Evolutionary conservation across 106 monocot species (phyloP).

Genomic region (Cymbidium sinense): DNA sequence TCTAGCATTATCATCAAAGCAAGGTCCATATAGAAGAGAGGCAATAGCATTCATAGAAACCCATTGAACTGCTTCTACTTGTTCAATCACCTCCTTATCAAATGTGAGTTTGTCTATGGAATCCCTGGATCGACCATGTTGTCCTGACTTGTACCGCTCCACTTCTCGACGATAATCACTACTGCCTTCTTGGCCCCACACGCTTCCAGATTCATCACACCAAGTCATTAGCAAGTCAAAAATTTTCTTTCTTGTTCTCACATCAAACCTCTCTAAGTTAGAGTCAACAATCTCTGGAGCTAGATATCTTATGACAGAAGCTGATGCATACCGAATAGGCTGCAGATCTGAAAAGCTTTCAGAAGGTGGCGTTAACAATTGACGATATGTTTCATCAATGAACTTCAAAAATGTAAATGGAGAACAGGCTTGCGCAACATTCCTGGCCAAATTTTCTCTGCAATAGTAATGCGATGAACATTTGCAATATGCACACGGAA

Average conservation of each 20-base stretch:
- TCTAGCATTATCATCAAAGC: constrained; percentile 97
- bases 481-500: constrained; percentile 87
- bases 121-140: constrained; percentile 84
- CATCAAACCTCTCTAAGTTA: constrained; percentile 76
- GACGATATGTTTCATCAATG: constrained; percentile 77
- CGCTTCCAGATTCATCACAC: constrained; percentile 71
- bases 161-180: constrained; percentile 84
- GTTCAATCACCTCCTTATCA: constrained; percentile 83
- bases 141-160: constrained; percentile 80
- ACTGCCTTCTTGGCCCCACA: constrained; percentile 51
- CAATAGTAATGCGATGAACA: constrained; percentile 72
- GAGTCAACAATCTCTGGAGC: constrained; percentile 91
- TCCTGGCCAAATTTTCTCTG: constrained; percentile 97
- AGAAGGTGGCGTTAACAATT: constrained; percentile 27
- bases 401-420: constrained; percentile 70
- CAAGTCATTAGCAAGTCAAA: constrained; percentile 80
- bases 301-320: constrained; percentile 72
- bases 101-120: constrained; percentile 87
- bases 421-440: constrained; percentile 72
- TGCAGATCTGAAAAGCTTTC: constrained; percentile 81
- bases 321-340: constrained; percentile 82
- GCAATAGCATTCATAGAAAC: constrained; percentile 93
- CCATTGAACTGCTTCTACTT: constrained; percentile 89
- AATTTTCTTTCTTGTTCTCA: constrained; percentile 53
- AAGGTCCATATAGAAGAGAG: constrained; percentile 89